Percentiles rank a stretch among this genome's conserved stretches.
Evolutionary conservation across 2,329 filamentous ascomycete genomes (phyloP).

Genomic region (Pseudocercospora musae): DNA sequence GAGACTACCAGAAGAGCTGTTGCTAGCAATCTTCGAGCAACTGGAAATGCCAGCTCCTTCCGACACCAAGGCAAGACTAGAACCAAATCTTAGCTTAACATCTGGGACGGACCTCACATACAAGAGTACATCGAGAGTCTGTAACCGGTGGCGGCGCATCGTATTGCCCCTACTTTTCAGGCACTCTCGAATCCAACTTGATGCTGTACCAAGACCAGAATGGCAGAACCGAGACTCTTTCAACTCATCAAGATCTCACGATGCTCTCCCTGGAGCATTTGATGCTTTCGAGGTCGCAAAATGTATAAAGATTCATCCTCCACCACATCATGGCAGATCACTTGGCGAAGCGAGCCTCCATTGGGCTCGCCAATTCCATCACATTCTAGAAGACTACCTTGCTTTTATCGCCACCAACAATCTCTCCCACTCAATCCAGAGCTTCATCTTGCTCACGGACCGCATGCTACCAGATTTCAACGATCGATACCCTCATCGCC

Average conservation of each 20-base stretch:
- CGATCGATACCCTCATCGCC: constrained; percentile 38
- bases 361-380: constrained; percentile 25
- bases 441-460: constrained; percentile 45
- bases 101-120: constrained; percentile 33
- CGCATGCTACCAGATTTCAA: constrained; percentile 16
- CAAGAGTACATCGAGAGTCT: constrained; percentile 57
- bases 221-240: background rate
- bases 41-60: constrained; percentile 53
- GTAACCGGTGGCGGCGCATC: constrained; percentile 52
- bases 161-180: constrained; percentile 58
- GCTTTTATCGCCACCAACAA: constrained; percentile 21
- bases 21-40: constrained; percentile 56
- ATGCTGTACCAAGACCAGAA: background rate
- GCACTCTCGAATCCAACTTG: constrained; percentile 43
- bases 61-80: constrained; percentile 47
- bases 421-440: constrained; percentile 37
- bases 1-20: constrained; percentile 59
- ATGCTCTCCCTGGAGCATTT: background rate
- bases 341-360: constrained; percentile 7
- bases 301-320: background rate
- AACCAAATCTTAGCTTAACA: constrained; percentile 48
- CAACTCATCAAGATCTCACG: background rate
- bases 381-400: constrained; percentile 24
- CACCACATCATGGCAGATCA: background rate
- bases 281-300: background rate